Base-by-base conservation (phyloP, 768 basidiomycete species). In the Rhizopogon vulgaris region DNA sequence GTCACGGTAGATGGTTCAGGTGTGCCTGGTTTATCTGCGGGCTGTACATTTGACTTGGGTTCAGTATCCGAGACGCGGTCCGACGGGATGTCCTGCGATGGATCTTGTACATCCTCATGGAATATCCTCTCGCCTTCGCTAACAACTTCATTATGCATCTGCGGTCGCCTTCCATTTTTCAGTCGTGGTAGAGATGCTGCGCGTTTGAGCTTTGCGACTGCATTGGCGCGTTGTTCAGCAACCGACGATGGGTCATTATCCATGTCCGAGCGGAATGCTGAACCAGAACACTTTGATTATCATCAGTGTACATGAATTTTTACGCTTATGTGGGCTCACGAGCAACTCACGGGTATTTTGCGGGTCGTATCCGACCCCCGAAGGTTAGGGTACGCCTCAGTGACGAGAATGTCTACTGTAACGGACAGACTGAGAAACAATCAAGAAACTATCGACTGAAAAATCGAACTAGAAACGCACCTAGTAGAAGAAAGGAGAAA, bases 101-200 rank as follows among this genome's bases (percentile, higher is more conserved):
- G 41, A 22, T 66, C 68, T 49, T 49, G 67, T 59, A 57, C 68
- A 58, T 72, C 79, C 50, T 73, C 73, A 39, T 63, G 64, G 46
- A 68, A 70, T 42, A 68, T 71, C 64, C 78, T 84, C 68, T 91
- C 89, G 9, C 89, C 87, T 66, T 91, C 89, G 62, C 88, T 90
- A 47, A 90, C 81, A 17, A 82, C 85, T 58, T 89, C 88, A 58
- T 80, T 74, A 61, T 88, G 89, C 88, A 90, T 90, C 43, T 85
- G 89, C 0, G 91, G 92, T 39, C 93, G 76, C 51, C 92, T 73
- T 7, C 92, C 92, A 67, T 92, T 88, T 67, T 92, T 92, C 84
- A 90, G 90, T 55, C 93, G 78, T 36, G 93, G 94, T 27, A 95
- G 70, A 14, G 92, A 94, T 50, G 92, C 90, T 39, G 94, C 93